These are phyloP conservation scores for Lepidium campestre DNA, from an alignment of 441 rosid species.

Conservation along the genomic window DNA sequence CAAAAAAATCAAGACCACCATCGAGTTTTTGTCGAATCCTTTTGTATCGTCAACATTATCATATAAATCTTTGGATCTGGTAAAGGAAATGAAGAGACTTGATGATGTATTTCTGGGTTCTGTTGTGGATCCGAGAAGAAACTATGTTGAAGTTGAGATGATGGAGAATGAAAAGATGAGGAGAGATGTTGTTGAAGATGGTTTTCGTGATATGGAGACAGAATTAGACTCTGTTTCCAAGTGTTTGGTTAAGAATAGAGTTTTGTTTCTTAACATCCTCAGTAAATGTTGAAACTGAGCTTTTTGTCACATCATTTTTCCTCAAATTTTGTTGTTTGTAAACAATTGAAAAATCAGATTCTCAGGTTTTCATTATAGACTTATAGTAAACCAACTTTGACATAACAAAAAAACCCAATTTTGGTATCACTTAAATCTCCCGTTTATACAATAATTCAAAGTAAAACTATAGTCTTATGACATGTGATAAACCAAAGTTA, in stretches of 20 bases:
- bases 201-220: constrained; percentile 35
- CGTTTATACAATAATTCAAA: background rate
- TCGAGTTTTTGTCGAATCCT: constrained; percentile 39
- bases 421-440: background rate
- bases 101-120: constrained; percentile 38
- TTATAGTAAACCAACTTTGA: background rate
- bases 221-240: constrained; percentile 32
- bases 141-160: constrained; percentile 20
- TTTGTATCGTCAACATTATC: constrained; percentile 1
- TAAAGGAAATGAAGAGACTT: constrained; percentile 46
- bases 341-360: background rate
- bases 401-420: background rate
- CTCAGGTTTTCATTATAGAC: background rate
- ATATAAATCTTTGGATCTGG: constrained; percentile 21
- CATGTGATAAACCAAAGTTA: too few relatives aligned
- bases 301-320: constrained; percentile 11
- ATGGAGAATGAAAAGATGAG: constrained; percentile 12
- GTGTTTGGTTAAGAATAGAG: constrained; percentile 35
- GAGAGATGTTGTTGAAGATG: constrained; percentile 21
- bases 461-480: background rate
- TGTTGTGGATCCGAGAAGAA: constrained; percentile 4
- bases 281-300: background rate
- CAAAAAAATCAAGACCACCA: constrained; percentile 16
- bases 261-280: constrained; percentile 33
- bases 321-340: background rate